Conservation (phyloP, 345 rosid species). For the Pistacia vera region DNA sequence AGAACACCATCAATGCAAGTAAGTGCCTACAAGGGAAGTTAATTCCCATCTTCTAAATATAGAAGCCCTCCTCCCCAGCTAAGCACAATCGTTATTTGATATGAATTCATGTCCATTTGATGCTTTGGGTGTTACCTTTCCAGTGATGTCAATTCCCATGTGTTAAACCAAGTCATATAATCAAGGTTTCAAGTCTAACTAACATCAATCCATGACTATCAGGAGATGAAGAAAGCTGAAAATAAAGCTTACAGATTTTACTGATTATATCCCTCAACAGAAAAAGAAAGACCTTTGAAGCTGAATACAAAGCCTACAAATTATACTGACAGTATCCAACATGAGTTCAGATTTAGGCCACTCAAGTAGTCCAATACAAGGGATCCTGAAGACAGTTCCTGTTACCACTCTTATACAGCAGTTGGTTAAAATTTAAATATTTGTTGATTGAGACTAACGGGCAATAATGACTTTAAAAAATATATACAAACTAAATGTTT, state of each 20-base stretch:
- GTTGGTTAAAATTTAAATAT: not conserved
- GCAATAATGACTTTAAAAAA: not conserved
- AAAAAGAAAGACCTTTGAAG: no score
- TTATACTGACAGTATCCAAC: no score
- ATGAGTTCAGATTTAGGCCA: not conserved
- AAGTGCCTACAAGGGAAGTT: not conserved
- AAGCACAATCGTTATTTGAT: not conserved
- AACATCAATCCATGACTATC: not conserved
- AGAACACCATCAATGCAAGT: not conserved
- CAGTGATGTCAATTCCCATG: not conserved
- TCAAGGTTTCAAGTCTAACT: constrained; percentile 4
- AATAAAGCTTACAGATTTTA: not conserved
- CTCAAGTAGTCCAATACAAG: not conserved
- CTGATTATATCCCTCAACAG: not conserved
- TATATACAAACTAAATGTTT: not conserved
- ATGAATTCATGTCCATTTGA: not conserved
- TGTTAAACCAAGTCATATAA: not conserved
- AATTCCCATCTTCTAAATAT: not conserved
- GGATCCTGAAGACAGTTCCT: not conserved
- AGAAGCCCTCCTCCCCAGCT: constrained; percentile 3
- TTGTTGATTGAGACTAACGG: not conserved
- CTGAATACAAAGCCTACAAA: not conserved
- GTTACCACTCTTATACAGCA: not conserved
- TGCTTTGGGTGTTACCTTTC: not conserved
- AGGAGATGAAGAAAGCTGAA: not conserved